Evolutionary conservation across 1,284 basidiomycete species (phyloP).

Genomic region (Tylopilus sp.): DNA sequence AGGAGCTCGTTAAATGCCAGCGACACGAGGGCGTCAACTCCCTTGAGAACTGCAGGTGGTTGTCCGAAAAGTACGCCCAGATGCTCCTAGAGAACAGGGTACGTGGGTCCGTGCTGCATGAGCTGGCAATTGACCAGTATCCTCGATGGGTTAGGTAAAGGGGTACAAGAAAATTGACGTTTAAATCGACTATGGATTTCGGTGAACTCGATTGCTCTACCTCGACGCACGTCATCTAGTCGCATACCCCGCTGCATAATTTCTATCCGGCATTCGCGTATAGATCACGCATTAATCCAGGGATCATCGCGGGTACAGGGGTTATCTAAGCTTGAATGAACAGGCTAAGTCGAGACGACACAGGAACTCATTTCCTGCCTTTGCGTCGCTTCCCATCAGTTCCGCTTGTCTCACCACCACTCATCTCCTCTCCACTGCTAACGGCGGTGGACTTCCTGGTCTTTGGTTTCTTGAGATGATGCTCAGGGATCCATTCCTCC

Average conservation of each 20-base stretch:
- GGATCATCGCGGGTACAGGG: background rate
- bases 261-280: background rate
- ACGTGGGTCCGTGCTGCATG: conserved; percentile 29
- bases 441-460: conserved; percentile 41
- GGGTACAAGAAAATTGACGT: conserved; percentile 51
- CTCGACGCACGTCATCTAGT: background rate
- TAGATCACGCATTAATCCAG: conserved; percentile 11
- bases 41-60: conserved; percentile 82
- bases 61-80: conserved; percentile 79
- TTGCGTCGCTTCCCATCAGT: conserved; percentile 56
- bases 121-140: conserved; percentile 6
- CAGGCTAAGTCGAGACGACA: background rate
- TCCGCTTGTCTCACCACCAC: conserved; percentile 54
- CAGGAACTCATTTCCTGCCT: conserved; percentile 48
- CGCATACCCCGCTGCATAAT: background rate
- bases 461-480: conserved; percentile 72
- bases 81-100: conserved; percentile 87
- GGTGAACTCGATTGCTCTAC: background rate
- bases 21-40: conserved; percentile 88
- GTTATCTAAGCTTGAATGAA: conserved; percentile 4
- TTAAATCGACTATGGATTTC: conserved; percentile 11
- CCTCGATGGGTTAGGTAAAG: conserved; percentile 40
- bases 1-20: conserved; percentile 91
- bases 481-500: conserved; percentile 90
- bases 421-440: conserved; percentile 66